Evolutionary conservation across 352 stramenopile species (phyloP).

Genomic region (Lagenidium giganteum): DNA sequence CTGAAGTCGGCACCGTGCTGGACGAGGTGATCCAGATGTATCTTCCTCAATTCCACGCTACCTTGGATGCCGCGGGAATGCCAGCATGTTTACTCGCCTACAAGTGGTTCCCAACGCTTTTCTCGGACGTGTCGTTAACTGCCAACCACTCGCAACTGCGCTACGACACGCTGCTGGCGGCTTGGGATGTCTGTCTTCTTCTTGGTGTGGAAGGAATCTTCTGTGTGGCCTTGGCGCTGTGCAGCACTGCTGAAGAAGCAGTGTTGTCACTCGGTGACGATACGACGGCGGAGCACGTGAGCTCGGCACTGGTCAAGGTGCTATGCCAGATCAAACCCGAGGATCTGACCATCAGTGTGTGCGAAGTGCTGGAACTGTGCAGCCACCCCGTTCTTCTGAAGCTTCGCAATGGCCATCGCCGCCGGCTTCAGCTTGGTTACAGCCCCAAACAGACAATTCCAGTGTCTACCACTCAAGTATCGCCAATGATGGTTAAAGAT

Average conservation of each 20-base stretch:
- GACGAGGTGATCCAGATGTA: slow-evolving; percentile 70
- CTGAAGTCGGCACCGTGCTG: slow-evolving; percentile 65
- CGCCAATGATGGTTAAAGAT: slow-evolving; percentile 54
- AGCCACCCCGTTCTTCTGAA: slow-evolving; percentile 72
- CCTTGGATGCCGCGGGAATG: slow-evolving; percentile 51
- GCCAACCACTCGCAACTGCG: slow-evolving; percentile 67
- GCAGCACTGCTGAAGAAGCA: slow-evolving; percentile 49
- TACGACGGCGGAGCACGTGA: slow-evolving; percentile 66
- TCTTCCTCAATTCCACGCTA: slow-evolving; percentile 47
- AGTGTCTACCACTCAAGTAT: slow-evolving; percentile 1
- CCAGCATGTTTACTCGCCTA: slow-evolving; percentile 79
- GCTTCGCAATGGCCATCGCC: slow-evolving; percentile 69
- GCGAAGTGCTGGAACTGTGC: slow-evolving; percentile 75
- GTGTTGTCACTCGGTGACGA: slow-evolving; percentile 42
- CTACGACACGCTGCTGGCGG: slow-evolving; percentile 68
- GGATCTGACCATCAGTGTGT: slow-evolving; percentile 70
- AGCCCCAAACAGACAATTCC: background rate
- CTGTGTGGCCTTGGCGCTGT: slow-evolving; percentile 62
- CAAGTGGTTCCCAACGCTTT: slow-evolving; percentile 87
- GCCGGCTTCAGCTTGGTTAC: slow-evolving; percentile 37
- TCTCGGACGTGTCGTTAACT: slow-evolving; percentile 77
- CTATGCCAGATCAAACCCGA: slow-evolving; percentile 42
- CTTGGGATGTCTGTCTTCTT: slow-evolving; percentile 79
- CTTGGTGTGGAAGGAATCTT: slow-evolving; percentile 81
- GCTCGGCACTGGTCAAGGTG: slow-evolving; percentile 46